Conservation (phyloP, 2,329 filamentous ascomycete genomes). For the Curvularia sp. region DNA sequence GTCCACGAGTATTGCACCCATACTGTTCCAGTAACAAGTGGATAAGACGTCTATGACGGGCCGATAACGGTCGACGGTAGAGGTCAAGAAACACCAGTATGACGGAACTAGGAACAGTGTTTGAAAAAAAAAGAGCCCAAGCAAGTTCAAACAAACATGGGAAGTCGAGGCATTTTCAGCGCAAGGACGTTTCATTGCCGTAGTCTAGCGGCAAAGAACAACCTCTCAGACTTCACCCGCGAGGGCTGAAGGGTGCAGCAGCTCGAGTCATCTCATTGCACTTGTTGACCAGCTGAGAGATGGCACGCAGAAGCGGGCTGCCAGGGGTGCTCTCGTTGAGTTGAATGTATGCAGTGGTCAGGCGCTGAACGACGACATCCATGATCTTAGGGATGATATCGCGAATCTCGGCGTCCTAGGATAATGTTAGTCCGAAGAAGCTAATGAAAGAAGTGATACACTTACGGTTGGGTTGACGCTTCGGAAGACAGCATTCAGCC, state of each 20-base stretch:
- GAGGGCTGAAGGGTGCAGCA: slow-evolving; percentile 24
- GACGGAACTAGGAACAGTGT: neutral
- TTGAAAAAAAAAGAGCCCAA: too few species aligned
- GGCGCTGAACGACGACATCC: slow-evolving; percentile 63
- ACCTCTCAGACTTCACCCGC: slow-evolving; percentile 16
- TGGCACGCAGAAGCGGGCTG: slow-evolving; percentile 60
- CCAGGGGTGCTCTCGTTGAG: slow-evolving; percentile 61
- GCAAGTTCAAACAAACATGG: neutral
- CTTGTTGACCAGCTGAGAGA: slow-evolving; percentile 54
- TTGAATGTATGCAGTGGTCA: slow-evolving; percentile 64
- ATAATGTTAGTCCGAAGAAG: slow-evolving; percentile 22
- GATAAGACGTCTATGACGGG: neutral
- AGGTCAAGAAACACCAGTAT: neutral
- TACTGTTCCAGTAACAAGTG: neutral
- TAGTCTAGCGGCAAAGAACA: neutral
- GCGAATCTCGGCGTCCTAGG: slow-evolving; percentile 60
- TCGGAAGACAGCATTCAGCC: slow-evolving; percentile 64
- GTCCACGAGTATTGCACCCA: neutral
- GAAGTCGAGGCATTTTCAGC: slow-evolving; percentile 40
- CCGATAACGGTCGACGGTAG: neutral
- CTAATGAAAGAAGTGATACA: slow-evolving; percentile 2
- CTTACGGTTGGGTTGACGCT: slow-evolving; percentile 62
- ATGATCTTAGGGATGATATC: slow-evolving; percentile 66
- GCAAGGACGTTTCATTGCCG: slow-evolving; percentile 18
- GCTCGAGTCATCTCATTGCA: slow-evolving; percentile 45